phyloP scores from a whole-genome alignment of 805 yeast species.

The Candida taoyuanica region DNA sequence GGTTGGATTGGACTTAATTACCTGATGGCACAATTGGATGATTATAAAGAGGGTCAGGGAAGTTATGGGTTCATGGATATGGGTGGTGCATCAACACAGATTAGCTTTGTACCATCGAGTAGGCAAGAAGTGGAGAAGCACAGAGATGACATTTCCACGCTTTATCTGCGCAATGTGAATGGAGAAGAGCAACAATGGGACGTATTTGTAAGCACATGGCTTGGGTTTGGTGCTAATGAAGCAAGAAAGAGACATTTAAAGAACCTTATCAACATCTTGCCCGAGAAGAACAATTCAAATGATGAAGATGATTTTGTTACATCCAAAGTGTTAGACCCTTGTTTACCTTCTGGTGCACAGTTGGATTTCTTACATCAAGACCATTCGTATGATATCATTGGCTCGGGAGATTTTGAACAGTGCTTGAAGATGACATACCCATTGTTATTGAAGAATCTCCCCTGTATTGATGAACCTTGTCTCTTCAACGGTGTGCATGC shows the following conservation, averaged over 20 bases:
- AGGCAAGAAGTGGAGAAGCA: slow-evolving; percentile 57
- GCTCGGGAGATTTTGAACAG: slow-evolving; percentile 73
- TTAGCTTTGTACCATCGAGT: slow-evolving; percentile 83
- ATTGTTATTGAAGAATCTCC: slow-evolving; percentile 66
- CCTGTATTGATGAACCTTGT: slow-evolving; percentile 87
- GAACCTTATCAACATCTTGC: slow-evolving; percentile 47
- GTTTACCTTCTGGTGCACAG: slow-evolving; percentile 64
- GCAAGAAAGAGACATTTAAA: slow-evolving; percentile 72
- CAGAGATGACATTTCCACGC: slow-evolving; percentile 64
- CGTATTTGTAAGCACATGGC: slow-evolving; percentile 93
- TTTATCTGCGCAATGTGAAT: slow-evolving; percentile 60
- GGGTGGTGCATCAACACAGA: slow-evolving; percentile 98
- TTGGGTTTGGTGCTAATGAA: slow-evolving; percentile 96
- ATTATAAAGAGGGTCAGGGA: slow-evolving; percentile 39
- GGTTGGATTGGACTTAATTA: slow-evolving; percentile 96
- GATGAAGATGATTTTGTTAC: slow-evolving; percentile 42
- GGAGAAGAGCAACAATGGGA: slow-evolving; percentile 76
- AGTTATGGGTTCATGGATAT: slow-evolving; percentile 95
- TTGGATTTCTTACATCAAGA: slow-evolving; percentile 44
- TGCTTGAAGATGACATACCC: slow-evolving; percentile 76
- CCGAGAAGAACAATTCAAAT: slow-evolving; percentile 42
- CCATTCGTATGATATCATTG: slow-evolving; percentile 48
- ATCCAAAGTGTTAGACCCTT: slow-evolving; percentile 58
- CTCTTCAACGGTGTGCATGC: slow-evolving; percentile 94
- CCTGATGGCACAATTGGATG: slow-evolving; percentile 59